Conservation (phyloP, 805 yeast species). For the Wickerhamia fluorescens region DNA sequence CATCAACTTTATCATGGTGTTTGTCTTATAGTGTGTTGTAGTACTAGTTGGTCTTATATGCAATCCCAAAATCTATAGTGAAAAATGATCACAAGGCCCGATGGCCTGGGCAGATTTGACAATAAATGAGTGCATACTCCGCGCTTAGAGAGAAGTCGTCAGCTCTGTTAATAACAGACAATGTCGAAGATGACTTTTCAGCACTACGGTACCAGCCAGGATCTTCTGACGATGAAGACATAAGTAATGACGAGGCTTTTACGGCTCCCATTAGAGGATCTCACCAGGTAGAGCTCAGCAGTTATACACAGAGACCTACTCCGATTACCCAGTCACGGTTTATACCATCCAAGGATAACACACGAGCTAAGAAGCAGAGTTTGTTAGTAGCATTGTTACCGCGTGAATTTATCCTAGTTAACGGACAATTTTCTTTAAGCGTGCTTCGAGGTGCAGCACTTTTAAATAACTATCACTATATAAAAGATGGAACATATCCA, state of each 20-base stretch:
- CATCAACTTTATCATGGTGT: too few species aligned
- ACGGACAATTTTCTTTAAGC: slow-evolving; percentile 40
- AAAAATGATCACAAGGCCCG: too few species aligned
- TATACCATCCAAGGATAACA: slow-evolving; percentile 29
- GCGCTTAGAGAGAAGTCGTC: slow-evolving; percentile 17
- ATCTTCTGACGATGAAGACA: slow-evolving; percentile 20
- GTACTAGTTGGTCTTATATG: too few species aligned
- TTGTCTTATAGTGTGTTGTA: too few species aligned
- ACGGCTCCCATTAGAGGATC: not conserved
- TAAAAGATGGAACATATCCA: slow-evolving; percentile 16
- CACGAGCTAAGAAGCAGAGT: slow-evolving; percentile 22
- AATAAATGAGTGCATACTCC: slow-evolving; percentile 30
- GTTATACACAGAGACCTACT: not conserved
- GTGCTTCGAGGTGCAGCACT: slow-evolving; percentile 42
- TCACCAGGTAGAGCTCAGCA: too few species aligned
- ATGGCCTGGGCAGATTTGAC: too few species aligned
- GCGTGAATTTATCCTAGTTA: slow-evolving; percentile 35
- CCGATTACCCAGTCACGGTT: slow-evolving; percentile 27
- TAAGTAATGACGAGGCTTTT: slow-evolving; percentile 4
- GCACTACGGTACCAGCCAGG: slow-evolving; percentile 18
- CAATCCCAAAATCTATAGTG: too few species aligned
- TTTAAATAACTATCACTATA: slow-evolving; percentile 27
- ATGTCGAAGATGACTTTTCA: slow-evolving; percentile 10
- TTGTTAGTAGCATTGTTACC: slow-evolving; percentile 37
- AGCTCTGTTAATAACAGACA: slow-evolving; percentile 6